Evolutionary conservation across 2,329 filamentous ascomycete species (phyloP).

Genomic region (Monosporascus sp.): DNA sequence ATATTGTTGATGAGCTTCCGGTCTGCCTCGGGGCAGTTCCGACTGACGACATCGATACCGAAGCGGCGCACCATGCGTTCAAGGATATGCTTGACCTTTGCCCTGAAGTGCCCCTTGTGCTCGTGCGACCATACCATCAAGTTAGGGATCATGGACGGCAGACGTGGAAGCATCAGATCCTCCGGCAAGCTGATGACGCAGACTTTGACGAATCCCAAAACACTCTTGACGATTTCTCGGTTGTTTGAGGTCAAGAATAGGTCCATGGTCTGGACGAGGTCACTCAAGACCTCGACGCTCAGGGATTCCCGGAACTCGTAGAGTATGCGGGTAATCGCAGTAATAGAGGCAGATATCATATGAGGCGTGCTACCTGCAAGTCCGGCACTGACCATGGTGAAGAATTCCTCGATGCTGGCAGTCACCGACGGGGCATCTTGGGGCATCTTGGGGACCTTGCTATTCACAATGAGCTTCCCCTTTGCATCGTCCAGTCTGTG

Average conservation of each 20-base stretch:
- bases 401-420: constrained; percentile 88
- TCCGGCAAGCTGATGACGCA: constrained; percentile 81
- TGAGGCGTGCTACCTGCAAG: constrained; percentile 88
- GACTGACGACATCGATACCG: constrained; percentile 74
- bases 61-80: constrained; percentile 92
- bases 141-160: constrained; percentile 76
- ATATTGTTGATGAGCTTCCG: constrained; percentile 90
- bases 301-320: constrained; percentile 80
- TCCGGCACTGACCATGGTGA: constrained; percentile 97
- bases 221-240: constrained; percentile 90
- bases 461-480: constrained; percentile 74
- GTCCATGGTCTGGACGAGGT: constrained; percentile 91
- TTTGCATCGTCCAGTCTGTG: constrained; percentile 65
- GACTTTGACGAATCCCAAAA: constrained; percentile 94
- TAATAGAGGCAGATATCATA: constrained; percentile 97
- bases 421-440: constrained; percentile 68
- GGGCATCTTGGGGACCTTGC: constrained; percentile 82
- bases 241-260: constrained; percentile 96
- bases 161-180: constrained; percentile 70
- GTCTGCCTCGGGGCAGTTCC: constrained; percentile 77
- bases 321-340: constrained; percentile 84
- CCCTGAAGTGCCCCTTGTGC: constrained; percentile 94
- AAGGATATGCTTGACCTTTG: constrained; percentile 96
- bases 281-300: constrained; percentile 63
- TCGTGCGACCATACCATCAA: constrained; percentile 95